These are phyloP conservation scores for Podospora appendiculata DNA, from an alignment of 495 filamentous ascomycete genomes.

Conservation along the genomic window DNA sequence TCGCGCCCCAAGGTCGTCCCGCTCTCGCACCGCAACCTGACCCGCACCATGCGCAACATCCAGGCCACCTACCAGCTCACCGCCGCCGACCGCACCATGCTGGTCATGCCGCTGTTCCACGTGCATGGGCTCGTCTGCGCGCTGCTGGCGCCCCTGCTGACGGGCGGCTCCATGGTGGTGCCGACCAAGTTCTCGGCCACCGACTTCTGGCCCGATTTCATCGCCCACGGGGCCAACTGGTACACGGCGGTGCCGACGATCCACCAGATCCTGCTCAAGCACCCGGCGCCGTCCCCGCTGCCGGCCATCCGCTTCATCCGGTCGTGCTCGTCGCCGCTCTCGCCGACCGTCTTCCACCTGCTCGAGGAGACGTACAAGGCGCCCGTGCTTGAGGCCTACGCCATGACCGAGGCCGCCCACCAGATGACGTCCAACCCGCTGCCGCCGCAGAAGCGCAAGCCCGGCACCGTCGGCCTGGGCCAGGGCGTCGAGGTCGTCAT, in stretches of 20 bases:
- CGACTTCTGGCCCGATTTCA: conserved; percentile 74
- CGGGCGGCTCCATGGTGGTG: conserved; percentile 66
- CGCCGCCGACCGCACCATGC: conserved; percentile 61
- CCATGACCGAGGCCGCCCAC: conserved; percentile 86
- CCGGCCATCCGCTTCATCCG: conserved; percentile 79
- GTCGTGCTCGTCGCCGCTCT: conserved; percentile 75
- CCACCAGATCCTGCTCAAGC: conserved; percentile 77
- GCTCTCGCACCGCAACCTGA: conserved; percentile 71
- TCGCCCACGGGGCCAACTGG: conserved; percentile 67
- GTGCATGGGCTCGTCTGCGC: conserved; percentile 78
- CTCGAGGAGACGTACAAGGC: conserved; percentile 64
- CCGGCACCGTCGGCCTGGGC: conserved; percentile 70
- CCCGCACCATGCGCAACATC: conserved; percentile 59
- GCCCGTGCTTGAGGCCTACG: conserved; percentile 81
- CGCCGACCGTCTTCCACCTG: conserved; percentile 67
- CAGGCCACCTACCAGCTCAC: conserved; percentile 63
- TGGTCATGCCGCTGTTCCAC: conserved; percentile 91
- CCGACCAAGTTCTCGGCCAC: conserved; percentile 71
- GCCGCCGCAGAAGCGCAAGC: conserved; percentile 61
- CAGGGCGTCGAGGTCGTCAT: conserved; percentile 78
- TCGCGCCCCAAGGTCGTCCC: conserved; percentile 78
- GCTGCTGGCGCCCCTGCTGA: conserved; percentile 64
- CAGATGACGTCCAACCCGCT: conserved; percentile 87
- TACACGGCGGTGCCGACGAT: conserved; percentile 85
- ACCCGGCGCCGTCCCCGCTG: conserved; percentile 52